Conservation (phyloP, 805 yeast species). For the Pichia gijzeniarum region DNA sequence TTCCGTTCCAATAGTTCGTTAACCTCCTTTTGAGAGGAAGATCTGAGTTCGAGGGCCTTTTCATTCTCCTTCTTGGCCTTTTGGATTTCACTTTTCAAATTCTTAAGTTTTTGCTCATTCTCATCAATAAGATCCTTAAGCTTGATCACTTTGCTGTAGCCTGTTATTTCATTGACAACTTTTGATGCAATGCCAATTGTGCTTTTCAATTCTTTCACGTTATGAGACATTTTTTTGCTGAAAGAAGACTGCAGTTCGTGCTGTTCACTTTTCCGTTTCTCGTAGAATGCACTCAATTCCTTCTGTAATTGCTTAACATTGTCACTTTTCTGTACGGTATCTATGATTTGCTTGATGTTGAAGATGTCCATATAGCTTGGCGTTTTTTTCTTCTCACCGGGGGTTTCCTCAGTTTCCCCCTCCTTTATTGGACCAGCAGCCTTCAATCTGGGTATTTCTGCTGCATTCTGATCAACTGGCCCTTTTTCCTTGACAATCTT, state of each 20-base stretch:
- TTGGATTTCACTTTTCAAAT: conserved; percentile 43
- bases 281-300: conserved; percentile 26
- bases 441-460: too few relatives aligned
- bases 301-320: conserved; percentile 28
- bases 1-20: conserved; percentile 85
- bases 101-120: conserved; percentile 46
- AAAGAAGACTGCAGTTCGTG: conserved; percentile 32
- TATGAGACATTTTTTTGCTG: conserved; percentile 39
- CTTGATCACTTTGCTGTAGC: conserved; percentile 74
- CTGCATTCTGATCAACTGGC: neutral
- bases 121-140: conserved; percentile 55
- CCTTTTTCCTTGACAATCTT: neutral
- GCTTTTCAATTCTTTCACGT: conserved; percentile 49
- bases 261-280: conserved; percentile 18
- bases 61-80: conserved; percentile 45
- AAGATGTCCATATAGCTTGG: conserved; percentile 7
- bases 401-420: too few relatives aligned
- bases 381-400: neutral
- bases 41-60: conserved; percentile 56
- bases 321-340: conserved; percentile 27
- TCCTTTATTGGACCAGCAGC: too few relatives aligned
- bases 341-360: conserved; percentile 18
- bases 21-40: conserved; percentile 72
- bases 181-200: conserved; percentile 55
- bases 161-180: conserved; percentile 84